These are phyloP conservation scores for Trichophyton rubrum DNA, from an alignment of 2,329 filamentous ascomycete genomes.

Conservation along the genomic window DNA sequence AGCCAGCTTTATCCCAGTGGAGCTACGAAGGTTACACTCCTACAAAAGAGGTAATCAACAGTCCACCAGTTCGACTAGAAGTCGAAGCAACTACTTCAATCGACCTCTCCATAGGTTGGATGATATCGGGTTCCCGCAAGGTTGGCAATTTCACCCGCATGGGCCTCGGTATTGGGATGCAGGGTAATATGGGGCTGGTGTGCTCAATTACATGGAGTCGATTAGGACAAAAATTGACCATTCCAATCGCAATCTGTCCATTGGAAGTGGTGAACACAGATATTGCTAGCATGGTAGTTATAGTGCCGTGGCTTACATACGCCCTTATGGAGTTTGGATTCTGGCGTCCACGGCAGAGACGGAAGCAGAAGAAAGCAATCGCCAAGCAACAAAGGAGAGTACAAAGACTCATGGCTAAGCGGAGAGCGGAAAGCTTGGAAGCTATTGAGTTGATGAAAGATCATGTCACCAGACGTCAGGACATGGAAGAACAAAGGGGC, in stretches of 20 bases:
- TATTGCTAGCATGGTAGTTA: constrained; percentile 24
- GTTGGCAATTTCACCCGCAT: constrained; percentile 29
- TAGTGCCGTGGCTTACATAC: constrained; percentile 30
- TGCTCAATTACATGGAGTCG: constrained; percentile 30
- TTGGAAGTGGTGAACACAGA: constrained; percentile 23
- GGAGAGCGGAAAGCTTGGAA: constrained; percentile 27
- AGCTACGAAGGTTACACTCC: constrained; percentile 29
- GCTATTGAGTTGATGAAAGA: constrained; percentile 31
- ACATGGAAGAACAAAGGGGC: constrained; percentile 22
- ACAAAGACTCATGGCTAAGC: constrained; percentile 25
- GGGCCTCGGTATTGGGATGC: constrained; percentile 29
- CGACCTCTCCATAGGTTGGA: constrained; percentile 24
- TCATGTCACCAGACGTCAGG: constrained; percentile 28
- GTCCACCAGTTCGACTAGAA: constrained; percentile 26
- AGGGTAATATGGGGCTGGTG: constrained; percentile 23
- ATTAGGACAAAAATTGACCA: constrained; percentile 28
- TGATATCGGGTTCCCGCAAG: constrained; percentile 25
- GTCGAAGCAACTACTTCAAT: constrained; percentile 19
- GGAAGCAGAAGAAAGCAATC: constrained; percentile 24
- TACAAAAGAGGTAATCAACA: constrained; percentile 18
- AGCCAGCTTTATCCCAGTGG: constrained; percentile 29
- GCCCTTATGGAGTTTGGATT: constrained; percentile 31
- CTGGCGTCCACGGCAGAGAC: constrained; percentile 28
- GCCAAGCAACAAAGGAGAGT: constrained; percentile 28
- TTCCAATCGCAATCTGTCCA: constrained; percentile 30